Base-by-base conservation (phyloP, 176 grass and related monocot species). In the Oryza coarctata region DNA sequence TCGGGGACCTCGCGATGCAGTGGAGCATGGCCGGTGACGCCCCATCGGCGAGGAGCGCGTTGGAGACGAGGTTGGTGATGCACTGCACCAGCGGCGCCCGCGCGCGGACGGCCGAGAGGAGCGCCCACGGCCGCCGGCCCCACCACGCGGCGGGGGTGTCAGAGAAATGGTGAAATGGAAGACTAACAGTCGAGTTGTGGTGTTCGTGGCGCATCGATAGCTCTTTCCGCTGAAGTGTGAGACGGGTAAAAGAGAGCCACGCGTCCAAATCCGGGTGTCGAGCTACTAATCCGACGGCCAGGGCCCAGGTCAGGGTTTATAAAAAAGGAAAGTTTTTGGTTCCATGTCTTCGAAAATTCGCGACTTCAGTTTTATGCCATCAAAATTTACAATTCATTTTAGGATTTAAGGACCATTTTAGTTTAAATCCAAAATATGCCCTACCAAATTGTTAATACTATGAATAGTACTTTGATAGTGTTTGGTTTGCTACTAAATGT, bases 21-120 rank as follows among this genome's bases (percentile, higher is more conserved):
- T 98, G 95, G 52, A 98, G 47, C 95, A 98, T 98, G 57, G 92
- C 92, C 0, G 92, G 95, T 9, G 95, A 98, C 22, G 92, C 89
- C 26, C 92, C 94, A 26, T 90, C 78, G 10, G 94, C 94, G 28
- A 92, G 88, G 62, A 97, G 86, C 5, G 64, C 74, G 84, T 97
- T 97, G 61, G 94, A 97, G 14, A 97, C 94, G 14, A 92, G 69
- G 83, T 97, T 97, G 69, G 94, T 97, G 80, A 97, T 92, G 86
- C 94, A 97, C 83, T 94, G 94, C 50, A 94, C 94, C 27, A 94
- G 83, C 22, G 94, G 92, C 29, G 86, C 80, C 33, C 88, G 83
- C 8, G 36, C 70, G 32, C 94, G 88, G 7, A 97, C 86, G 9
- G 45, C 70, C 22, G 89, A 91, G 39, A 91, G 90, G 60, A 92